Evolutionary conservation across 352 stramenopile genomes (phyloP), one percentile per base, ranked within the genome.

Genomic region (Phytophthora hibernalis): DNA sequence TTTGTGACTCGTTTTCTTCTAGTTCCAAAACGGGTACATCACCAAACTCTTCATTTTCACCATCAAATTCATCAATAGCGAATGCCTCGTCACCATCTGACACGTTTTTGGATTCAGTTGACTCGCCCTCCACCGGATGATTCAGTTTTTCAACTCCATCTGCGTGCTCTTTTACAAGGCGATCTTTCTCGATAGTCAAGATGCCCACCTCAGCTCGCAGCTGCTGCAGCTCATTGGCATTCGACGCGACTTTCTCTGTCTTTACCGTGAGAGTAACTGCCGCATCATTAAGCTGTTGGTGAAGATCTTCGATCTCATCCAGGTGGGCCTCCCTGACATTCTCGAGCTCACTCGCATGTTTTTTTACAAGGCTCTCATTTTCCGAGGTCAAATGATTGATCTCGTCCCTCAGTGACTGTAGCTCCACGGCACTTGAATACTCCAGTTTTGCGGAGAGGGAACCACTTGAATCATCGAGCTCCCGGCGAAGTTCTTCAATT

Each of bases 161-260:
- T 15, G 70, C 65, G 31, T 72, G 52, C 11, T 68, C 38, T n/a
- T 63, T 60, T 26, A 60, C 65, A 9, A 72, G 65, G 24, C 40
- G 37, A 31, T 63, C 60, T 30, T 65, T 77, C 15, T 65, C 59
- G 20, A 59, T 67, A 15, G 56, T 65, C 43, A 74, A 58, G 4
- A 35, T 21, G 24, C 62, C 55, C 5, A 85, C 40, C 21, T 78
- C 64, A 11, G 66, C 61, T n/a, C 60, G 50, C 24, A 72, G 21
- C 5, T 62, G 43, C 10, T 76, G 54, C 7, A 84, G 49, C 55
- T 80, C 58, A 42, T 75, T 68, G 21, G 53, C 59, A 65, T 54
- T 74, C 28, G 65, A 60, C 48, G 68, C 69, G 1, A 60, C 45
- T 7, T 77, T 63, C 6, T 69, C 57, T 4, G 13, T 50, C 7